These are phyloP conservation scores for Xylaria venustula DNA, from an alignment of 495 filamentous ascomycete genomes.

Conservation along the genomic window DNA sequence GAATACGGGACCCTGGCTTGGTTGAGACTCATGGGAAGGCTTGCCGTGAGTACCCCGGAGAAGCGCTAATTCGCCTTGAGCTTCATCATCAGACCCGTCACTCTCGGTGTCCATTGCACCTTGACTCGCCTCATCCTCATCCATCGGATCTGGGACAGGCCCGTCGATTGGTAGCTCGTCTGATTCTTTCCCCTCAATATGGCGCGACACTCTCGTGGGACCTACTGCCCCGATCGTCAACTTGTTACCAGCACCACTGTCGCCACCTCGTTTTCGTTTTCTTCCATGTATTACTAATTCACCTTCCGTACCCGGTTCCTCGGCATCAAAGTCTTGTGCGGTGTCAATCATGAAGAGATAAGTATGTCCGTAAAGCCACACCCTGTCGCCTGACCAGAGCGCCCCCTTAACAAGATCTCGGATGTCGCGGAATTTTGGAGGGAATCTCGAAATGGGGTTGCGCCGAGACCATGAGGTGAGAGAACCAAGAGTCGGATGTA, in stretches of 20 bases:
- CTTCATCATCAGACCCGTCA: constrained; percentile 39
- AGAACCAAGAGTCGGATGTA: constrained; percentile 70
- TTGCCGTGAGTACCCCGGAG: constrained; percentile 31
- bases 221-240: constrained; percentile 51
- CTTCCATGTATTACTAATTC: constrained; percentile 48
- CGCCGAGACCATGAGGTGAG: constrained; percentile 82
- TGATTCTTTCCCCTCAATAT: constrained; percentile 21
- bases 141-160: constrained; percentile 22
- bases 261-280: constrained; percentile 57
- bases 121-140: constrained; percentile 39
- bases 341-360: constrained; percentile 96
- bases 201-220: constrained; percentile 30
- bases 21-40: constrained; percentile 13
- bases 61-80: constrained; percentile 38
- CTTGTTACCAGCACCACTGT: constrained; percentile 58
- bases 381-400: constrained; percentile 75
- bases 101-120: constrained; percentile 38
- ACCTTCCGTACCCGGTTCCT: constrained; percentile 35
- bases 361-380: constrained; percentile 82
- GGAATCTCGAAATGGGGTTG: constrained; percentile 74
- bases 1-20: constrained; percentile 38
- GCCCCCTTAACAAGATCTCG: constrained; percentile 78
- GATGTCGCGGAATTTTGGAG: constrained; percentile 65
- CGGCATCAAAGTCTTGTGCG: constrained; percentile 57
- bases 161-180: constrained; percentile 26